Evolutionary conservation across 2,329 filamentous ascomycete species (phyloP), one percentile per base, ranked within the genome.

Genomic region (Didymella sp.): DNA sequence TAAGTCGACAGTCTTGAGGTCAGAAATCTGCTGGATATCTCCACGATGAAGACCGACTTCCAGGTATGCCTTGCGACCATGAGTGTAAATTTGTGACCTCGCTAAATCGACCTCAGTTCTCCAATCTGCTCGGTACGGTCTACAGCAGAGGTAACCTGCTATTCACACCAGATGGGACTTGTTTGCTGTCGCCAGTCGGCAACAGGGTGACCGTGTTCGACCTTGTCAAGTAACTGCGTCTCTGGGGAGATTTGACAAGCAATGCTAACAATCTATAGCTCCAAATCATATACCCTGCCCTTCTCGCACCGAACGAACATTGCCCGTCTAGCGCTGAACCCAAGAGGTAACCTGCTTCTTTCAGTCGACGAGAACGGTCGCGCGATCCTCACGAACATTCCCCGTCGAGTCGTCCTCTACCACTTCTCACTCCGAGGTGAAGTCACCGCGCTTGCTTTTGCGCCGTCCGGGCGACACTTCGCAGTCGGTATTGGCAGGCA

Each of bases 61-160:
- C 96, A 95, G 87, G 94, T 96, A 27, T 4, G 51, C 33, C 21
- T 13, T 21, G 56, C 50, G 79, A 62, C 77, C 51, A 41, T 17
- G 5, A 33, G 37, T 45, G 17, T 56, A 41, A 21, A n/a, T 8
- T 35, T 19, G n/a, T 19, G 28, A n/a, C 25, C 1, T 27, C 17
- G 38, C 67, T 80, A 55, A 79, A 59, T 8, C 8, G n/a, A 21
- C n/a, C n/a, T 2, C 72, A 97, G 93, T 99, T 99, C 81, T 96
- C 94, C 76, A 99, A 98, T 80, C 86, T 99, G 76, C 86, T 99
- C 73, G 96, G 95, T 75, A 99, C 95, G 68, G 95, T 99, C 75
- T 99, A 98, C 83, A 92, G 92, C 81, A 91, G 93, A 85, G 95
- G 96, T 79, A 99, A 98, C 77, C 86, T 99, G 72, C 85, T 97